Percentiles rank a stretch among this genome's conserved stretches.
These are phyloP conservation scores for Boletus rubescentipes DNA, from an alignment of 768 basidiomycete species.

Conservation along the genomic window DNA sequence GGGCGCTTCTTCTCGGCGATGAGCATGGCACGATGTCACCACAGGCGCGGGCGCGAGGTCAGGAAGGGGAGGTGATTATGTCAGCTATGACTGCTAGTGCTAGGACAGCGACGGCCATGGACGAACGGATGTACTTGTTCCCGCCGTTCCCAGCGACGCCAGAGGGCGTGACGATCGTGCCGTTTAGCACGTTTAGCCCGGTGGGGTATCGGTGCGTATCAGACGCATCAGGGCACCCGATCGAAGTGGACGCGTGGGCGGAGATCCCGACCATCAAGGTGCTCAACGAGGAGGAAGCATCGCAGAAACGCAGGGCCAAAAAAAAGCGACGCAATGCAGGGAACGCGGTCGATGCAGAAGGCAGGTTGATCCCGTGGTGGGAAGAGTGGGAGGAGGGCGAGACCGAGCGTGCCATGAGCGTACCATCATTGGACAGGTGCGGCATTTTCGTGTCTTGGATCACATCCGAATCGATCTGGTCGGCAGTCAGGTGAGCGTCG, in stretches of 20 bases:
- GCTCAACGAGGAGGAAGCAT: slow-evolving; percentile 22
- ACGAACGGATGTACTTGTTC: slow-evolving; percentile 24
- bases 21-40: background rate
- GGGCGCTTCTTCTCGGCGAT: background rate
- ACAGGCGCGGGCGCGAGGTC: background rate
- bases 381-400: slow-evolving; percentile 34
- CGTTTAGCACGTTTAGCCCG: slow-evolving; percentile 42
- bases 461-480: too few relatives aligned
- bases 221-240: slow-evolving; percentile 7
- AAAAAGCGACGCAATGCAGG: slow-evolving; percentile 21
- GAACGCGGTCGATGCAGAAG: slow-evolving; percentile 16
- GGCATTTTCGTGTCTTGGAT: too few relatives aligned
- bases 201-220: slow-evolving; percentile 18
- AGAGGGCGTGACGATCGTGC: slow-evolving; percentile 39
- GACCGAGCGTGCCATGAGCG: slow-evolving; percentile 18
- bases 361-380: slow-evolving; percentile 32
- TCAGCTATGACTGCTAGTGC: background rate
- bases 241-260: slow-evolving; percentile 28
- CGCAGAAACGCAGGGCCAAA: slow-evolving; percentile 15
- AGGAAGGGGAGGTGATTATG: slow-evolving; percentile 8
- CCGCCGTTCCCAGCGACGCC: slow-evolving; percentile 50
- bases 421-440: slow-evolving; percentile 29
- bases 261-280: slow-evolving; percentile 29
- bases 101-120: background rate
- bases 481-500: slow-evolving; percentile 9